These are phyloP conservation scores for Calonectria pauciramosa DNA, from an alignment of 2,329 filamentous ascomycete species.

Conservation along the genomic window DNA sequence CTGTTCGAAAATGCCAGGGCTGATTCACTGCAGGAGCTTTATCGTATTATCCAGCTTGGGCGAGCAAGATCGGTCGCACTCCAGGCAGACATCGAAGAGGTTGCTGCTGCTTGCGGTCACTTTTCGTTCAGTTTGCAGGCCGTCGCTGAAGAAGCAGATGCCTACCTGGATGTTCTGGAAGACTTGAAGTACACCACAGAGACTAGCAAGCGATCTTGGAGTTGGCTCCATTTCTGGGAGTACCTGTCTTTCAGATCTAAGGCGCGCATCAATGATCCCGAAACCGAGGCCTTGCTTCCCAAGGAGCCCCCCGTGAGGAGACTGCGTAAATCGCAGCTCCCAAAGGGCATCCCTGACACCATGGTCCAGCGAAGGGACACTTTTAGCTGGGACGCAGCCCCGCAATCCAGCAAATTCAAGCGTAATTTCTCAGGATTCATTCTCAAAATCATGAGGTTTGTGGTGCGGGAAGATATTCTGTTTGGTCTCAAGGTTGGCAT, in stretches of 20 bases:
- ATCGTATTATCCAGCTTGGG: slow-evolving; percentile 82
- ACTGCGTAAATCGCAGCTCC: slow-evolving; percentile 67
- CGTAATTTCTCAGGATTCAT: slow-evolving; percentile 61
- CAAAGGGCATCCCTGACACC: slow-evolving; percentile 67
- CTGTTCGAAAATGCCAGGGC: slow-evolving; percentile 84
- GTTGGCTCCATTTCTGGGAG: slow-evolving; percentile 88
- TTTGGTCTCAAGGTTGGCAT: slow-evolving; percentile 96
- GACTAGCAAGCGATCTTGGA: slow-evolving; percentile 76
- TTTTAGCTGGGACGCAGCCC: slow-evolving; percentile 69
- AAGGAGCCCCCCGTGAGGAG: slow-evolving; percentile 57
- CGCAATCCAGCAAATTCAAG: slow-evolving; percentile 59
- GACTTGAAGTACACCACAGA: slow-evolving; percentile 83
- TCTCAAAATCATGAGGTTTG: slow-evolving; percentile 60
- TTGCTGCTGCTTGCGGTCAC: slow-evolving; percentile 96
- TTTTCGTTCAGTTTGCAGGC: slow-evolving; percentile 94
- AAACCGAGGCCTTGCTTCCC: slow-evolving; percentile 57
- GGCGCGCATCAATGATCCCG: slow-evolving; percentile 53
- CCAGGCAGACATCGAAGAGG: slow-evolving; percentile 95
- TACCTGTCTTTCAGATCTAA: slow-evolving; percentile 28
- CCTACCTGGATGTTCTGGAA: slow-evolving; percentile 86
- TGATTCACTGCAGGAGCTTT: slow-evolving; percentile 83
- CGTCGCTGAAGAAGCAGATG: slow-evolving; percentile 90
- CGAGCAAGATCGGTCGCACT: slow-evolving; percentile 78
- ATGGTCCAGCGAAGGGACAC: slow-evolving; percentile 67
- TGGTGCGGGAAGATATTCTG: slow-evolving; percentile 70